phyloP scores from a whole-genome alignment of 495 filamentous ascomycete species.

The Talaromyces liani region DNA sequence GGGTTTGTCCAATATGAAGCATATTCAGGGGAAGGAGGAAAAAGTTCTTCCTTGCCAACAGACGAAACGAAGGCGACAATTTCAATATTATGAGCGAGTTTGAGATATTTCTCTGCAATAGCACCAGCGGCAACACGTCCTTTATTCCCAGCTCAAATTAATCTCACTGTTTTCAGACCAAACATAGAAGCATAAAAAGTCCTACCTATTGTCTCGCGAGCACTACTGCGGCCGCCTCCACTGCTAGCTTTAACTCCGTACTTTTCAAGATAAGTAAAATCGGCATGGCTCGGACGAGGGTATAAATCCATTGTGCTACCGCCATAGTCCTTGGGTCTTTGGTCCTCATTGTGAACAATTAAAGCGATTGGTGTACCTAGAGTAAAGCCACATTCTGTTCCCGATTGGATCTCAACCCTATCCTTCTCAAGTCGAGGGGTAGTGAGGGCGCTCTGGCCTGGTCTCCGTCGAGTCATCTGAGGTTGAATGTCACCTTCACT shows the following conservation, averaged over 20 bases:
- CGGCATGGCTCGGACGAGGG: slow-evolving; percentile 88
- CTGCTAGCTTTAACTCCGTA: slow-evolving; percentile 93
- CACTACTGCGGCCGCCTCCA: slow-evolving; percentile 86
- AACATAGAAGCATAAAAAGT: background rate
- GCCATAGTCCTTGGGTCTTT: slow-evolving; percentile 90
- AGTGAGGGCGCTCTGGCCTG: slow-evolving; percentile 83
- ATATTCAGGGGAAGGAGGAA: slow-evolving; percentile 68
- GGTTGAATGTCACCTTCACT: slow-evolving; percentile 89
- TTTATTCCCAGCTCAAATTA: slow-evolving; percentile 12
- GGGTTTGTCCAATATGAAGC: slow-evolving; percentile 72
- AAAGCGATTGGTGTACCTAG: slow-evolving; percentile 91
- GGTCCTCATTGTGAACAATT: slow-evolving; percentile 84
- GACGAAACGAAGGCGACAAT: slow-evolving; percentile 87
- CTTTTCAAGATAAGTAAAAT: slow-evolving; percentile 95
- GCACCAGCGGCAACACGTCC: slow-evolving; percentile 89
- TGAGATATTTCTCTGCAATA: slow-evolving; percentile 90
- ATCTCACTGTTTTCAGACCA: slow-evolving; percentile 9
- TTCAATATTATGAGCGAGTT: slow-evolving; percentile 71
- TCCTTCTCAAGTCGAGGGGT: slow-evolving; percentile 94
- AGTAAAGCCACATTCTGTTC: slow-evolving; percentile 86
- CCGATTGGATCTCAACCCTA: slow-evolving; percentile 83
- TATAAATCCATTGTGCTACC: slow-evolving; percentile 85
- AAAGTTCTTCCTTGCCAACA: slow-evolving; percentile 75
- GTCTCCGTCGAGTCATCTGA: slow-evolving; percentile 84
- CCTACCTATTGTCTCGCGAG: slow-evolving; percentile 84